Evolutionary conservation across 306 rosid species (phyloP).

Genomic region (Quercus cerris): DNA sequence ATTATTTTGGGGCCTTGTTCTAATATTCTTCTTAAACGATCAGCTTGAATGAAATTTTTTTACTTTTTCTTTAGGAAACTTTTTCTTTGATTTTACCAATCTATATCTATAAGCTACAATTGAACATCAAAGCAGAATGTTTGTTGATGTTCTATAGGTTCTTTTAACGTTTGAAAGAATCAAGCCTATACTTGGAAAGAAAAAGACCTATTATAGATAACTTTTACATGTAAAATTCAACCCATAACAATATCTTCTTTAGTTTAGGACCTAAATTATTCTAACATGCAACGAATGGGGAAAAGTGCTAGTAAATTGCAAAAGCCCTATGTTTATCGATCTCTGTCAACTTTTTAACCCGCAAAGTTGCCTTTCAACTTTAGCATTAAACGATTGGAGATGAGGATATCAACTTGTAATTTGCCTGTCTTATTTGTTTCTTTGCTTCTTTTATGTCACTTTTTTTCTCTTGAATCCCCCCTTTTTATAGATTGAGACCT

Average conservation of each 20-base stretch:
- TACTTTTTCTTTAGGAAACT: neutral
- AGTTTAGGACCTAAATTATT: neutral
- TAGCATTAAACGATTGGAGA: slow-evolving; percentile 38
- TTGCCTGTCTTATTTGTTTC: slow-evolving; percentile 45
- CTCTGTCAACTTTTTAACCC: slow-evolving; percentile 42
- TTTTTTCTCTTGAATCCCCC: slow-evolving; percentile 24
- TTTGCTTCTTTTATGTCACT: slow-evolving; percentile 15
- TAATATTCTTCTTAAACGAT: neutral
- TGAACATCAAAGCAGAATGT: no score
- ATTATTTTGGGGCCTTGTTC: no score
- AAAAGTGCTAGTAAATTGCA: neutral
- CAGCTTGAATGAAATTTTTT: neutral
- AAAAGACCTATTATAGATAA: no score
- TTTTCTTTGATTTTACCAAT: neutral
- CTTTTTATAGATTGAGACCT: slow-evolving; percentile 48
- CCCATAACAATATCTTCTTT: no score
- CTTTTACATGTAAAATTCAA: no score
- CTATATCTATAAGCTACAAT: no score
- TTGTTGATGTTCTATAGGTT: no score
- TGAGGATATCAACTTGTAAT: slow-evolving; percentile 33
- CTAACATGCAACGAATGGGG: neutral
- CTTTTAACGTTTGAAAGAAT: no score
- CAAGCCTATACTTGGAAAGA: no score
- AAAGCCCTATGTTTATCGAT: slow-evolving; percentile 46
- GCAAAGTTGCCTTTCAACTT: slow-evolving; percentile 58